These are phyloP conservation scores for Neonectria neomacrospora DNA, from an alignment of 2,329 filamentous ascomycete genomes.

Conservation along the genomic window DNA sequence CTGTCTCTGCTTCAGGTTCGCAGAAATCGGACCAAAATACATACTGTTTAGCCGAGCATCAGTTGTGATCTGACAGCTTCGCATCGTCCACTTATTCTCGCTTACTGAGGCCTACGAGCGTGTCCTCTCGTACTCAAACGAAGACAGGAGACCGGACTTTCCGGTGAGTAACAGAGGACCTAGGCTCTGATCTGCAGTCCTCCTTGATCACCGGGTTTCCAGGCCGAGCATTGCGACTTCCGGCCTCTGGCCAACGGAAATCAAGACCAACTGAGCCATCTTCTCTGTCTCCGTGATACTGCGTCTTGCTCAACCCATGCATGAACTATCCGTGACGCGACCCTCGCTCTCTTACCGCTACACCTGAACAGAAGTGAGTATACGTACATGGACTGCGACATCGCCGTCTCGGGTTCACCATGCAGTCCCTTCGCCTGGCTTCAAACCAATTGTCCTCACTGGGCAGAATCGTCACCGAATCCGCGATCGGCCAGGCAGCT, in stretches of 20 bases:
- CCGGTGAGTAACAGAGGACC: slow-evolving; percentile 24
- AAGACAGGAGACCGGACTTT: not conserved
- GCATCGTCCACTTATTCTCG: slow-evolving; percentile 1
- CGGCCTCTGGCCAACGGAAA: slow-evolving; percentile 14
- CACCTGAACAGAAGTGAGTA: not conserved
- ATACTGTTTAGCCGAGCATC: not conserved
- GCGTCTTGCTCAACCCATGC: slow-evolving; percentile 26
- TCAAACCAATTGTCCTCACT: not conserved
- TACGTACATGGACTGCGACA: not conserved
- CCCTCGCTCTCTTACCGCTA: not conserved
- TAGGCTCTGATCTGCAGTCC: slow-evolving; percentile 24
- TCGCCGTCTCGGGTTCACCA: slow-evolving; percentile 25
- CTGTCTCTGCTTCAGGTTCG: not conserved
- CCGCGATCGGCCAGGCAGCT: slow-evolving; percentile 17
- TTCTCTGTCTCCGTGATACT: slow-evolving; percentile 28
- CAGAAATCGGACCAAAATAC: not conserved
- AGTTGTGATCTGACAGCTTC: not conserved
- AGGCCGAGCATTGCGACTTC: slow-evolving; percentile 23
- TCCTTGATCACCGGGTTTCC: slow-evolving; percentile 24
- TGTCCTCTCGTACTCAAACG: not conserved
- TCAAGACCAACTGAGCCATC: slow-evolving; percentile 10
- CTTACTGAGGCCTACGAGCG: slow-evolving; percentile 21
- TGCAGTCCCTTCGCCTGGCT: slow-evolving; percentile 18
- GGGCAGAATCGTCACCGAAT: slow-evolving; percentile 17
- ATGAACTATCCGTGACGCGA: slow-evolving; percentile 27